Evolutionary conservation across 2,329 filamentous ascomycete species (phyloP).

Genomic region (Stagonosporopsis cucurbitacearum): DNA sequence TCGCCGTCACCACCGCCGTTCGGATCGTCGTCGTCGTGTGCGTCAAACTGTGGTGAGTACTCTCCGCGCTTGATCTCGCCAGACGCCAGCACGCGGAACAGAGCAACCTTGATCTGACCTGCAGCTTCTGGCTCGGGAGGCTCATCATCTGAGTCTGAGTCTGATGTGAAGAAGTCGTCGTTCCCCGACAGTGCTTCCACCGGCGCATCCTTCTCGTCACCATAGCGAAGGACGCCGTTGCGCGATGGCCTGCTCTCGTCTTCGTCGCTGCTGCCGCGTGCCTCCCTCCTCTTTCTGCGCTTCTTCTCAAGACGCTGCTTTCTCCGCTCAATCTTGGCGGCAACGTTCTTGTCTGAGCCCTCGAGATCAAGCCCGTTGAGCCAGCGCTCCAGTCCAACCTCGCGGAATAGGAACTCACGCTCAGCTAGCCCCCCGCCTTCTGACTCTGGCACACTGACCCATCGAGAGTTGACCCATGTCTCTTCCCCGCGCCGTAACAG

Average conservation of each 20-base stretch:
- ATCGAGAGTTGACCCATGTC: slow-evolving; percentile 98
- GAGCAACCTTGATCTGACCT: slow-evolving; percentile 96
- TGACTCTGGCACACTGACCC: slow-evolving; percentile 90
- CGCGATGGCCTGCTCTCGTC: slow-evolving; percentile 45
- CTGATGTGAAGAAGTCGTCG: slow-evolving; percentile 67
- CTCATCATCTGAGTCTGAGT: slow-evolving; percentile 78
- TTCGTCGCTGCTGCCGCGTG: slow-evolving; percentile 57
- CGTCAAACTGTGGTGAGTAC: slow-evolving; percentile 96
- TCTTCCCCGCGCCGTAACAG: slow-evolving; percentile 90
- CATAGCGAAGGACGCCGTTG: slow-evolving; percentile 77
- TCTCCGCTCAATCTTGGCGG: slow-evolving; percentile 74
- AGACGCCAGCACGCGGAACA: slow-evolving; percentile 93
- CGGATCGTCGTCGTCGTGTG: slow-evolving; percentile 89
- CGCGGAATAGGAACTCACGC: slow-evolving; percentile 94
- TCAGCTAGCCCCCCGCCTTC: slow-evolving; percentile 95
- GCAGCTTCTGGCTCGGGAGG: slow-evolving; percentile 88
- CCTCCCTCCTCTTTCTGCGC: slow-evolving; percentile 75
- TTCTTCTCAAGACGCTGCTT: slow-evolving; percentile 80
- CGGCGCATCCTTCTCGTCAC: slow-evolving; percentile 74
- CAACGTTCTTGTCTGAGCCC: slow-evolving; percentile 76
- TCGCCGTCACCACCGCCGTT: slow-evolving; percentile 67
- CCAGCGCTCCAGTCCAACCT: slow-evolving; percentile 95
- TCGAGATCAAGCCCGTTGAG: slow-evolving; percentile 95
- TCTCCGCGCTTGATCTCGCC: slow-evolving; percentile 98
- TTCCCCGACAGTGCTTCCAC: slow-evolving; percentile 77